These are phyloP conservation scores for Streptanthus diversifolius DNA, from an alignment of 345 rosid species.

Conservation along the genomic window DNA sequence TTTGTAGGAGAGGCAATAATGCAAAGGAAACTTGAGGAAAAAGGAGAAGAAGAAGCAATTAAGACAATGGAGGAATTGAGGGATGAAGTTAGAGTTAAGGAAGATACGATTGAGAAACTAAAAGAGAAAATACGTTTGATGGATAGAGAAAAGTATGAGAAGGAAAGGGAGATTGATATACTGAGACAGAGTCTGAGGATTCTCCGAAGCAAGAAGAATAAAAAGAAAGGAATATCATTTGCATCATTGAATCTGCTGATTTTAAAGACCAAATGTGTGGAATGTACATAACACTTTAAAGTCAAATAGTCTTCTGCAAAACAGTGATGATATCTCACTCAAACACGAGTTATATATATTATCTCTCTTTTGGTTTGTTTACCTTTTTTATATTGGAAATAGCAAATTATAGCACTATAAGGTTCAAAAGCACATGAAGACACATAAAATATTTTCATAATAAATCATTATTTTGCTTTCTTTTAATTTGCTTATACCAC, in stretches of 20 bases:
- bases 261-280: conserved; percentile 30
- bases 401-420: neutral
- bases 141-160: conserved; percentile 50
- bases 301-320: conserved; percentile 23
- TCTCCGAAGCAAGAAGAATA: conserved; percentile 39
- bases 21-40: conserved; percentile 46
- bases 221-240: conserved; percentile 1
- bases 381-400: neutral
- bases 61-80: conserved; percentile 46
- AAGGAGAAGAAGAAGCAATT: conserved; percentile 31
- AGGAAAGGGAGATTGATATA: conserved; percentile 57
- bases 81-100: conserved; percentile 53
- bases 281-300: conserved; percentile 28
- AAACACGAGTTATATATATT: too few relatives aligned
- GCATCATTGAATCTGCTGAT: conserved; percentile 12
- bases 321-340: neutral
- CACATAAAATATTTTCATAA: neutral
- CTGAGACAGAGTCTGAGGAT: conserved; percentile 70
- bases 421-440: conserved; percentile 10
- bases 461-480: too few relatives aligned
- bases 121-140: conserved; percentile 38
- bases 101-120: conserved; percentile 44
- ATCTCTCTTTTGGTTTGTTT: neutral
- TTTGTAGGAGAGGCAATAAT: conserved; percentile 41
- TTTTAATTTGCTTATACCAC: too few relatives aligned